Conservation (phyloP, 306 rosid species). For the Gastrolobium bilobum region DNA sequence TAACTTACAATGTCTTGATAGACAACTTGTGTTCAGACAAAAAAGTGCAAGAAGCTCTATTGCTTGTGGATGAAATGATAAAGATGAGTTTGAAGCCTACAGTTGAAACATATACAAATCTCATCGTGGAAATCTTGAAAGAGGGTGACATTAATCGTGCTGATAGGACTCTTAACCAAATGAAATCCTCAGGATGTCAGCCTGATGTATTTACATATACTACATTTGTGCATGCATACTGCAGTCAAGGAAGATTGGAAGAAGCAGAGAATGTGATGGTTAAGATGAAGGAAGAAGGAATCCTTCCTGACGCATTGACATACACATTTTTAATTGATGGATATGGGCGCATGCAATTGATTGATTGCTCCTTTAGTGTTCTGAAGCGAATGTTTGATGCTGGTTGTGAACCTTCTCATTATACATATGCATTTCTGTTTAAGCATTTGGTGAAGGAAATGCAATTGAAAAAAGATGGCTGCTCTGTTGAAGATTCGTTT, state of each 20-base stretch:
- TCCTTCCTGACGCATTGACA: conserved; percentile 66
- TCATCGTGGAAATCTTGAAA: conserved; percentile 64
- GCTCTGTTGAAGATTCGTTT: conserved; percentile 37
- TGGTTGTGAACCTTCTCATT: conserved; percentile 71
- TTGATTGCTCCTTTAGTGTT: conserved; percentile 65
- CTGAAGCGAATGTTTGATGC: conserved; percentile 74
- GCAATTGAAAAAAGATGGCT: conserved; percentile 27
- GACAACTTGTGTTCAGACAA: conserved; percentile 65
- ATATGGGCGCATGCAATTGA: conserved; percentile 62
- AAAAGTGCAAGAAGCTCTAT: conserved; percentile 59
- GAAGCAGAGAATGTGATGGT: conserved; percentile 67
- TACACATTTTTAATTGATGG: conserved; percentile 65
- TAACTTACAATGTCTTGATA: conserved; percentile 70
- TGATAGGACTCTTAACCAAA: conserved; percentile 46
- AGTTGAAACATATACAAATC: conserved; percentile 64
- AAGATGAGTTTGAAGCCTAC: conserved; percentile 64
- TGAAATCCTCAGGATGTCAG: conserved; percentile 61
- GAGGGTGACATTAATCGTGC: conserved; percentile 65
- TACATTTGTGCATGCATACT: conserved; percentile 69
- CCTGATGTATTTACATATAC: conserved; percentile 70
- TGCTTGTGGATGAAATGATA: conserved; percentile 64
- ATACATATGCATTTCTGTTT: conserved; percentile 64
- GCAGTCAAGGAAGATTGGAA: conserved; percentile 63
- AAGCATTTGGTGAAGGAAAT: conserved; percentile 61
- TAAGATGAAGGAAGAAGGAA: conserved; percentile 66